Conservation (phyloP, 31 red algal species). For the Porphyra umbilicalis region DNA sequence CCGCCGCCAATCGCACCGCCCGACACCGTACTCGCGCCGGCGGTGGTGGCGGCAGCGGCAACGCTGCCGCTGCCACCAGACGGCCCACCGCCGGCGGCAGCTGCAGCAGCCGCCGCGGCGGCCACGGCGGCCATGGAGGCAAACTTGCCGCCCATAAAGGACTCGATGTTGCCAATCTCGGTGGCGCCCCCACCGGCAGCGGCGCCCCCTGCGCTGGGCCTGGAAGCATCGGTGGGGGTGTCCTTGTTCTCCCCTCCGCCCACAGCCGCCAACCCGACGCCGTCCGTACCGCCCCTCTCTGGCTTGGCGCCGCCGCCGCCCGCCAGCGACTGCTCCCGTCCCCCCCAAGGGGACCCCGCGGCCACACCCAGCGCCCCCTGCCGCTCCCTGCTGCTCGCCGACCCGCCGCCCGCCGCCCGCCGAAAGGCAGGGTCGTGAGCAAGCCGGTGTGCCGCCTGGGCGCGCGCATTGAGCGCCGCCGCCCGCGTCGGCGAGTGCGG, state of each 20-base stretch:
- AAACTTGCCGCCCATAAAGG: background rate
- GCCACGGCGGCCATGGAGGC: background rate
- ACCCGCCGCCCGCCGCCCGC: background rate
- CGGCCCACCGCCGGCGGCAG: background rate
- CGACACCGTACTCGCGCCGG: too few relatives aligned
- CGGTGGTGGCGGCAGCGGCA: too few relatives aligned
- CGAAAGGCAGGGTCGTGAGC: background rate
- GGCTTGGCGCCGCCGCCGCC: too few relatives aligned
- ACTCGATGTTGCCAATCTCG: background rate
- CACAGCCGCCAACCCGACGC: background rate
- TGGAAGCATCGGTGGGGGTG: too few relatives aligned
- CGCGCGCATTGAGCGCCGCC: background rate
- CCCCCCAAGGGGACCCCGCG: too few relatives aligned
- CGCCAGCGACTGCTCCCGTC: too few relatives aligned
- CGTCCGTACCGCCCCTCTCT: background rate
- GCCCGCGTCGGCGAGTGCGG: background rate
- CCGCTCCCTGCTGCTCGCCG: background rate
- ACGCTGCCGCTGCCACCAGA: background rate
- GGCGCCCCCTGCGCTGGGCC: background rate
- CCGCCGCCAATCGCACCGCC: background rate
- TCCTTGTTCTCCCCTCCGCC: background rate
- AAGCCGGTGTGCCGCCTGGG: background rate
- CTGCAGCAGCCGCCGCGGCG: background rate
- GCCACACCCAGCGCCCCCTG: too few relatives aligned
- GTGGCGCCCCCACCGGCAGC: background rate